Conservation (phyloP, 2,329 filamentous ascomycete genomes). For the Fusarium sp. region DNA sequence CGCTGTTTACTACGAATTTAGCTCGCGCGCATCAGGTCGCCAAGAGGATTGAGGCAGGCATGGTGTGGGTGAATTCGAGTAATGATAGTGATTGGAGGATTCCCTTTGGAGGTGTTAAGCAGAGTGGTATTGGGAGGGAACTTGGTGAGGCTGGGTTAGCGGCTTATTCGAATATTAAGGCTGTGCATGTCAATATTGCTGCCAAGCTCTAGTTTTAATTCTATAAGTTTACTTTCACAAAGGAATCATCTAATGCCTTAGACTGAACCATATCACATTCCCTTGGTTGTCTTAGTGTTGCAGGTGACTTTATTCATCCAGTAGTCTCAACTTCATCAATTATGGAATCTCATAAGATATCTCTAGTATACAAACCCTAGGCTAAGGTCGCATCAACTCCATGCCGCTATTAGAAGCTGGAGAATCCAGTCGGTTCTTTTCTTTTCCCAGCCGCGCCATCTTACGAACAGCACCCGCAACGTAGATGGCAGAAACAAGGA, state of each 20-base stretch:
- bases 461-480: background rate
- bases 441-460: background rate
- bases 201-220: background rate
- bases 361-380: too few relatives aligned
- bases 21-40: constrained; percentile 60
- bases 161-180: constrained; percentile 58
- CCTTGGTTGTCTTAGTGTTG: too few relatives aligned
- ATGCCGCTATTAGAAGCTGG: background rate
- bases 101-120: constrained; percentile 61
- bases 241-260: too few relatives aligned
- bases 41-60: constrained; percentile 69
- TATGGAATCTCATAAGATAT: too few relatives aligned
- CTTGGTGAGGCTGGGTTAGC: constrained; percentile 58
- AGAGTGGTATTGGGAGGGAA: constrained; percentile 61
- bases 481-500: background rate
- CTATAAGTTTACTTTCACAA: too few relatives aligned
- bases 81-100: constrained; percentile 58
- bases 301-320: too few relatives aligned
- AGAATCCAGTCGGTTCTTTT: background rate
- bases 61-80: constrained; percentile 64
- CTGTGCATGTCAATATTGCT: constrained; percentile 58
- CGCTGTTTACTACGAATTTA: constrained; percentile 71
- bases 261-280: too few relatives aligned
- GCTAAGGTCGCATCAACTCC: background rate
- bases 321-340: too few relatives aligned